Base-by-base conservation (phyloP, 2,329 filamentous ascomycete genomes). In the Dactylellina haptotyla region DNA sequence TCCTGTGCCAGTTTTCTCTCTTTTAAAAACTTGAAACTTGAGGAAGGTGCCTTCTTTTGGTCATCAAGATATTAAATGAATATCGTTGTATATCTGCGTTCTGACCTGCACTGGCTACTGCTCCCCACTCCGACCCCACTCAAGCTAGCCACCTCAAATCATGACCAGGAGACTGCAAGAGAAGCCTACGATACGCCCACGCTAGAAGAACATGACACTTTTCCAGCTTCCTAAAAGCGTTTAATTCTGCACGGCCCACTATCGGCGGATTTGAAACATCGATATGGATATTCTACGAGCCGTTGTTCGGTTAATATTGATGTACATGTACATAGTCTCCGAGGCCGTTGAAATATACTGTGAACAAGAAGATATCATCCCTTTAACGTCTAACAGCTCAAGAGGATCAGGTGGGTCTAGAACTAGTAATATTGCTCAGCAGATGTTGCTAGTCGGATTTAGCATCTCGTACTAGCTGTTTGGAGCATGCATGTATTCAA, bases 181-280 rank as follows among this genome's bases (percentile, higher is more conserved):
- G 34, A 54, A 64, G 48, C 37, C 25, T 45, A 46, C 39, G n/a
- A 32, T 45, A 8, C 18, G 25, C 48, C 59, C 50, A 56, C 48
- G 18, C 48, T 56, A 64, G 48, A 56, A 64, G 37, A n/a, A 64
- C 5, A 39, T 54, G 59, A 46, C 25, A 64, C 59, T 46, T 46
- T 53, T 16, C 16, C 48, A 56, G 59, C 59, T 64, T 64, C 59
- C 59, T 64, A 56, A 64, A 64, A 54, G 23, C 20, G 50, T 34
- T 50, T 58, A 58, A 43, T 34, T 8, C 12, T 28, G 5, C 32
- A 54, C 2, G 50, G 50, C 41, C 50, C 41, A 54, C 50, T 9
- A 37, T 32, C 28, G 39, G 16, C n/a, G 20, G 57, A 20, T 1
- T 12, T 57, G 61, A 65, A 65, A 65, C 61, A 8, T 10, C 18